These are phyloP conservation scores for Pythium coloratum DNA, from an alignment of 352 stramenopile species.

Conservation along the genomic window DNA sequence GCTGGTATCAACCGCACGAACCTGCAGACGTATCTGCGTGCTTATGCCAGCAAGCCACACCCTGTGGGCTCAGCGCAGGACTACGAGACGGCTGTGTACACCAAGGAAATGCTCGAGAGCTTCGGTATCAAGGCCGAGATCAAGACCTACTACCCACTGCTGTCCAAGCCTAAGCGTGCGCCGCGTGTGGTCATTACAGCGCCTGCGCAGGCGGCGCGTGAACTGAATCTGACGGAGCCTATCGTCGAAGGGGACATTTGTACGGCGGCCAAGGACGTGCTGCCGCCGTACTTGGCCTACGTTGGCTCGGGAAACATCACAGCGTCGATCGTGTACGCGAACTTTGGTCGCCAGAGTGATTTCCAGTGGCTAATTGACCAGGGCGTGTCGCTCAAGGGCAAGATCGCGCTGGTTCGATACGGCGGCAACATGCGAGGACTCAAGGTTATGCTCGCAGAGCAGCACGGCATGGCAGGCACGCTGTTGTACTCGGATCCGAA, in stretches of 20 bases:
- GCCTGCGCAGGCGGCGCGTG: too few species aligned
- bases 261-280: too few species aligned
- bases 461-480: conserved; percentile 63
- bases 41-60: conserved; percentile 29
- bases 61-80: conserved; percentile 41
- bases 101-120: conserved; percentile 27
- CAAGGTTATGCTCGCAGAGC: conserved; percentile 84
- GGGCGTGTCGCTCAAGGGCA: conserved; percentile 88
- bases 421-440: conserved; percentile 67
- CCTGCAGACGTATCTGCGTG: conserved; percentile 36
- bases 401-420: conserved; percentile 86
- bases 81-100: conserved; percentile 60
- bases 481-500: conserved; percentile 88
- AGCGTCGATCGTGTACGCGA: conserved; percentile 82
- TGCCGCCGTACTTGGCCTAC: too few species aligned
- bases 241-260: too few species aligned
- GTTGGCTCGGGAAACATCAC: too few species aligned
- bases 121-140: conserved; percentile 46
- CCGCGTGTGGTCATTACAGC: too few species aligned
- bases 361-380: conserved; percentile 69
- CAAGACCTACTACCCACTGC: conserved; percentile 41
- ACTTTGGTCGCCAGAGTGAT: conserved; percentile 75
- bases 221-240: too few species aligned
- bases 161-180: too few species aligned
- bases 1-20: conserved; percentile 27